Conservation (phyloP, 1,284 basidiomycete species). For the Melampsora americana region DNA sequence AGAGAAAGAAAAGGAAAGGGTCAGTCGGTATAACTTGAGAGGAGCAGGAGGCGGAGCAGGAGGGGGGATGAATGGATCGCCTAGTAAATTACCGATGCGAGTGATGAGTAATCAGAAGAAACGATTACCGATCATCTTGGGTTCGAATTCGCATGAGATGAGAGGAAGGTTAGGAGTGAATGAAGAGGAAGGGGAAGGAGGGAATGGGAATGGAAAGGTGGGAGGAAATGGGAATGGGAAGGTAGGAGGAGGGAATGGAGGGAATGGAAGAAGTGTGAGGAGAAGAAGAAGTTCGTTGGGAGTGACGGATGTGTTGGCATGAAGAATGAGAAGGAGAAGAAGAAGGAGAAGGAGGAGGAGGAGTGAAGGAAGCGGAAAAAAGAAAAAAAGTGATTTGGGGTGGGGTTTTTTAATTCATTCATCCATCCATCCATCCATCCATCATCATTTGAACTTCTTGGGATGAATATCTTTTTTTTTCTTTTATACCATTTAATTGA, state of each 20-base stretch:
- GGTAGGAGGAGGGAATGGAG: conserved; percentile 66
- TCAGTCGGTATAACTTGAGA: conserved; percentile 23
- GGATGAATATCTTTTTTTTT: too few relatives aligned
- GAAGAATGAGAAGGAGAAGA: conserved; percentile 47
- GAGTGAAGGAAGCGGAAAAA: too few relatives aligned
- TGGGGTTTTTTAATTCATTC: too few relatives aligned
- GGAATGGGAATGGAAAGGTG: conserved; percentile 65
- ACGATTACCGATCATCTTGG: conserved; percentile 45
- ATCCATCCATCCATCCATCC: too few relatives aligned
- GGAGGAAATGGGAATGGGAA: too few relatives aligned
- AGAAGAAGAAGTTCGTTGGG: conserved; percentile 76
- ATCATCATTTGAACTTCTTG: too few relatives aligned
- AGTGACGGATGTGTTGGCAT: conserved; percentile 72
- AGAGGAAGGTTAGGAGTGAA: conserved; percentile 71
- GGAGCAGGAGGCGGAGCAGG: conserved; percentile 5
- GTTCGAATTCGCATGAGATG: conserved; percentile 55
- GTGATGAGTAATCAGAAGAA: conserved; percentile 10
- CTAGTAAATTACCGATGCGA: neutral
- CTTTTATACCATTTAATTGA: too few relatives aligned
- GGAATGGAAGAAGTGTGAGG: conserved; percentile 65
- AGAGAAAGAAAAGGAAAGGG: neutral
- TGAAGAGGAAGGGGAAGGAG: conserved; percentile 57
- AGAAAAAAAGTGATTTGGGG: too few relatives aligned
- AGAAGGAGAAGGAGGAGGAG: too few relatives aligned
- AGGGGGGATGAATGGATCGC: neutral